Conservation (phyloP, 1,284 basidiomycete species). For the Ustilago lituana region DNA sequence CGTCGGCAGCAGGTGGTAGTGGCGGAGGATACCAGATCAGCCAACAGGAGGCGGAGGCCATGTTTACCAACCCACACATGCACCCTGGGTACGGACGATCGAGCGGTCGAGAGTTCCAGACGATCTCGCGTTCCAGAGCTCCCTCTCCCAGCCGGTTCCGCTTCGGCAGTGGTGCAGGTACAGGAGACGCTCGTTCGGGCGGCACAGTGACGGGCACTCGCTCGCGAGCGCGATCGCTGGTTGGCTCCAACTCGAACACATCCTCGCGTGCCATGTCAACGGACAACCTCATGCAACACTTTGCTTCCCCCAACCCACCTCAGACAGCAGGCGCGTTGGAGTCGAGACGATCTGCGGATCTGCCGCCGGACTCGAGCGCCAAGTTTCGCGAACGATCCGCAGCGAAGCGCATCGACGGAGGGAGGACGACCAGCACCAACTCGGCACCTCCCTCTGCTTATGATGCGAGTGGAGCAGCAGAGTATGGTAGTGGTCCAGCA, state of each 20-base stretch:
- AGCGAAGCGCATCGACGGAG: slow-evolving; percentile 45
- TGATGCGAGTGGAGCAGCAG: background rate
- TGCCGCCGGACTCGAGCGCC: slow-evolving; percentile 55
- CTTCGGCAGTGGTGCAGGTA: slow-evolving; percentile 21
- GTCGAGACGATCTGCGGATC: slow-evolving; percentile 37
- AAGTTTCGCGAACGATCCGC: slow-evolving; percentile 48
- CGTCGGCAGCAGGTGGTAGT: background rate
- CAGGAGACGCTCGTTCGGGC: slow-evolving; percentile 7
- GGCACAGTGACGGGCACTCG: slow-evolving; percentile 51
- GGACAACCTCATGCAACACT: slow-evolving; percentile 51
- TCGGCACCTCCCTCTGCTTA: slow-evolving; percentile 36
- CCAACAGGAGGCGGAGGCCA: slow-evolving; percentile 41
- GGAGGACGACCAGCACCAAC: slow-evolving; percentile 39
- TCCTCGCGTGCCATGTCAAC: slow-evolving; percentile 44
- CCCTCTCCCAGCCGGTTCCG: slow-evolving; percentile 54
- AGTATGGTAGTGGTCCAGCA: slow-evolving; percentile 8
- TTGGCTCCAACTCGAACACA: slow-evolving; percentile 39
- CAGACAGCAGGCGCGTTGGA: slow-evolving; percentile 5
- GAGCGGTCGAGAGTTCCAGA: slow-evolving; percentile 39
- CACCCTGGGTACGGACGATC: slow-evolving; percentile 9
- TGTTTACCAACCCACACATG: slow-evolving; percentile 36
- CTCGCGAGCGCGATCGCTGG: slow-evolving; percentile 52
- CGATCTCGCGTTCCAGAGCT: slow-evolving; percentile 58
- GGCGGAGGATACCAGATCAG: slow-evolving; percentile 19
- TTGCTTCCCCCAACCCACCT: slow-evolving; percentile 13